phyloP scores from a whole-genome alignment of 352 stramenopile genomes.

The Phytophthora foliorum region DNA sequence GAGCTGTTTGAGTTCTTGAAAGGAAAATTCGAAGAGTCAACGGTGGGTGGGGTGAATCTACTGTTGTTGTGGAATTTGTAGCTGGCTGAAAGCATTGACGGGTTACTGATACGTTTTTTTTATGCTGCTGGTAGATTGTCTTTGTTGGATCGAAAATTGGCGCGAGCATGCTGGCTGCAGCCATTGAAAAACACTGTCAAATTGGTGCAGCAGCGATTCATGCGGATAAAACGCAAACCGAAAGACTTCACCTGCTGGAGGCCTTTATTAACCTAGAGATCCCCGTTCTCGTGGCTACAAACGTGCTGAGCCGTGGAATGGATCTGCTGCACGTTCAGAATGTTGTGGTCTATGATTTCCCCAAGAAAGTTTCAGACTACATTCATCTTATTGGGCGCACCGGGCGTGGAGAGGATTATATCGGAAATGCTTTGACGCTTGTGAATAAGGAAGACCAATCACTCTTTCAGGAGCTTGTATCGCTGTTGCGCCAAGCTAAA shows the following conservation, averaged over 20 bases:
- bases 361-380: slow-evolving; percentile 63
- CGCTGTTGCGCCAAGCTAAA: slow-evolving; percentile 39
- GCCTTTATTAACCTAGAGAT: slow-evolving; percentile 62
- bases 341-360: slow-evolving; percentile 83
- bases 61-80: background rate
- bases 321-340: slow-evolving; percentile 71
- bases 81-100: background rate
- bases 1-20: slow-evolving; percentile 56
- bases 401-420: slow-evolving; percentile 33
- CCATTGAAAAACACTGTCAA: slow-evolving; percentile 55
- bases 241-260: slow-evolving; percentile 65
- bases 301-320: slow-evolving; percentile 79
- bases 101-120: background rate
- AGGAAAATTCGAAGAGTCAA: slow-evolving; percentile 46
- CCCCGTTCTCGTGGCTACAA: slow-evolving; percentile 71
- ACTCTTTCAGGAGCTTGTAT: slow-evolving; percentile 55
- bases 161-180: slow-evolving; percentile 66
- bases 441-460: slow-evolving; percentile 56
- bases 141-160: slow-evolving; percentile 78
- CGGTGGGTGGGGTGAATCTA: slow-evolving; percentile 32
- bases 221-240: slow-evolving; percentile 66
- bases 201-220: slow-evolving; percentile 59
- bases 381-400: slow-evolving; percentile 73
- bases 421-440: slow-evolving; percentile 49
- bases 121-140: slow-evolving; percentile 56